Percentiles rank a stretch among this genome's conserved stretches.
Evolutionary conservation across 2,329 filamentous ascomycete species (phyloP).

Genomic region (Furcasterigmium sp.): DNA sequence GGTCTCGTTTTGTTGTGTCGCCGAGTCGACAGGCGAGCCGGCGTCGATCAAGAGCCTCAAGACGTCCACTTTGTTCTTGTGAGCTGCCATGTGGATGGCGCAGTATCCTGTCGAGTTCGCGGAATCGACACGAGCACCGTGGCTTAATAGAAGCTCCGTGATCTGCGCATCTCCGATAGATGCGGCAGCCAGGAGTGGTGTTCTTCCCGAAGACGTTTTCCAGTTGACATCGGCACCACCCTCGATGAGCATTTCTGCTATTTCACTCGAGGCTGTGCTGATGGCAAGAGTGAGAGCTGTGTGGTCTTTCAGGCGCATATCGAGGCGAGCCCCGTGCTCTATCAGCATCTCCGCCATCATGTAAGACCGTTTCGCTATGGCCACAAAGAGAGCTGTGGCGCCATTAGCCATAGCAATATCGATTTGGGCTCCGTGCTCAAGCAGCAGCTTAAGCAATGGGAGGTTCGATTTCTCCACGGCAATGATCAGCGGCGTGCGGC

Average conservation of each 20-base stretch:
- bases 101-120: conserved; percentile 11
- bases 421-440: conserved; percentile 16
- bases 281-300: conserved; percentile 18
- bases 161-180: conserved; percentile 32
- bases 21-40: conserved; percentile 12
- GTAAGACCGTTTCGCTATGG: conserved; percentile 12
- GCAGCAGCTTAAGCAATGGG: conserved; percentile 9
- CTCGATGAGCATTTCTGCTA: conserved; percentile 13
- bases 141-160: conserved; percentile 12
- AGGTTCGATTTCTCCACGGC: conserved; percentile 12
- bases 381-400: conserved; percentile 15
- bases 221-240: conserved; percentile 14
- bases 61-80: conserved; percentile 13
- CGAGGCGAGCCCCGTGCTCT: conserved; percentile 15
- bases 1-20: conserved; percentile 16
- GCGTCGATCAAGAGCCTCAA: conserved; percentile 15
- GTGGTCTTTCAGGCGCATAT: conserved; percentile 11
- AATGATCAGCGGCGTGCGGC: conserved; percentile 14
- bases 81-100: conserved; percentile 18
- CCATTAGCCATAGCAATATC: conserved; percentile 12
- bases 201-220: conserved; percentile 9
- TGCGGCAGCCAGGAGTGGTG: conserved; percentile 36
- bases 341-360: conserved; percentile 15
- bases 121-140: conserved; percentile 11
- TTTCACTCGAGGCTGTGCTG: conserved; percentile 16